A percentile compares a stretch with the other conserved stretches of the same genome.
These are phyloP conservation scores for Phytophthora citricola DNA, from an alignment of 352 stramenopile genomes.

Conservation along the genomic window DNA sequence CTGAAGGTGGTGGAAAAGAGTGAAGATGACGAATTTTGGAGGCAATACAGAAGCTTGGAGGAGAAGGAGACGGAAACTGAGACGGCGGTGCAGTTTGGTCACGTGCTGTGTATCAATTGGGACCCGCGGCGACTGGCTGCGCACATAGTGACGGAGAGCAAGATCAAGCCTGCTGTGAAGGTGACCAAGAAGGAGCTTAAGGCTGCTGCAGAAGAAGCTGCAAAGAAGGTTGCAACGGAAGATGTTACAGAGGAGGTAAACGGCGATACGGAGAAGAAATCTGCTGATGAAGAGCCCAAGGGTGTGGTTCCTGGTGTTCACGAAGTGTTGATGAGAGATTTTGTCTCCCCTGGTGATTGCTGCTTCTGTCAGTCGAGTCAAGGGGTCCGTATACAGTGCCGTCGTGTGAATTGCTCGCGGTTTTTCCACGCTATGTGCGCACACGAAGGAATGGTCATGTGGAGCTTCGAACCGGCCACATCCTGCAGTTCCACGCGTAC, in stretches of 20 bases:
- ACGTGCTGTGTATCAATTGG: conserved; percentile 59
- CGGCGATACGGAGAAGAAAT: not conserved
- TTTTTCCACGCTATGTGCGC: conserved; percentile 78
- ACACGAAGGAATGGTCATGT: conserved; percentile 48
- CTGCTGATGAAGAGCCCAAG: conserved; percentile 12
- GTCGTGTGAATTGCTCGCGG: conserved; percentile 50
- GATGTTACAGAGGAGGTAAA: conserved; percentile 5
- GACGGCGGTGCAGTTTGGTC: conserved; percentile 33
- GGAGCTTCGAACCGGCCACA: conserved; percentile 39
- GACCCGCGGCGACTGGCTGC: conserved; percentile 45
- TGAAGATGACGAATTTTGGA: conserved; percentile 30
- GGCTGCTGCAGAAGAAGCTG: conserved; percentile 13
- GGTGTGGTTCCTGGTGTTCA: conserved; percentile 10
- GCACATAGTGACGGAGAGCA: conserved; percentile 33
- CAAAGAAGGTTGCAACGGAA: conserved; percentile 10
- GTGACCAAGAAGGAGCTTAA: conserved; percentile 26
- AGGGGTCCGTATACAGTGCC: conserved; percentile 69
- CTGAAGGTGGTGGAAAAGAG: conserved; percentile 43
- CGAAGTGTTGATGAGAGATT: conserved; percentile 26
- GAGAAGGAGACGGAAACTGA: not conserved
- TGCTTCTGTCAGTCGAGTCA: conserved; percentile 52
- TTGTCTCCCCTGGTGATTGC: conserved; percentile 37
- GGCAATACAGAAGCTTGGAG: conserved; percentile 6
- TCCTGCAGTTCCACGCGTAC: conserved; percentile 66
- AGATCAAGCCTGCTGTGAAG: conserved; percentile 21